Percentiles rank a stretch among this genome's conserved stretches.
These are phyloP conservation scores for Lumnitzera racemosa DNA, from an alignment of 345 rosid genomes.

Conservation along the genomic window DNA sequence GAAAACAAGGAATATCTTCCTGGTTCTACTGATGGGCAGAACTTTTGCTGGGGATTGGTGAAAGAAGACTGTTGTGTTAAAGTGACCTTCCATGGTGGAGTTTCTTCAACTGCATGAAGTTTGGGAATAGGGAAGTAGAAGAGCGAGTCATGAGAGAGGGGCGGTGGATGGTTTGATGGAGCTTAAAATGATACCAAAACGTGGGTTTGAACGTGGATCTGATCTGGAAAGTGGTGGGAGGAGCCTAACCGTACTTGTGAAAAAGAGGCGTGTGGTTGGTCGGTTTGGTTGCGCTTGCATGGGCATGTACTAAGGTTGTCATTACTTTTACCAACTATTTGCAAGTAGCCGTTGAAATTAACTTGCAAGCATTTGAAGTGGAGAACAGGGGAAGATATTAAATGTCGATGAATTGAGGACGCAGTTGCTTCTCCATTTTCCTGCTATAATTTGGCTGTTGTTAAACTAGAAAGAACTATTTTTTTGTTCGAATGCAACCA, in stretches of 20 bases:
- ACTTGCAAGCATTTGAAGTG: too few species aligned
- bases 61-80: too few species aligned
- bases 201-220: neutral
- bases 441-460: too few species aligned
- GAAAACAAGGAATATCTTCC: slow-evolving; percentile 19
- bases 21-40: neutral
- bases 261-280: slow-evolving; percentile 26
- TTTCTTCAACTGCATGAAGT: too few species aligned
- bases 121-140: too few species aligned
- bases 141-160: neutral
- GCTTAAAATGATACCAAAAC: neutral
- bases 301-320: slow-evolving; percentile 1
- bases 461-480: too few species aligned
- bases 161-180: neutral
- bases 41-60: too few species aligned
- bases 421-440: too few species aligned
- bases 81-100: too few species aligned
- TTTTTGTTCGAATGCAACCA: too few species aligned
- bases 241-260: slow-evolving; percentile 13
- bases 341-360: slow-evolving; percentile 35
- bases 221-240: slow-evolving; percentile 11
- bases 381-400: too few species aligned
- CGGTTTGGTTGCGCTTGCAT: neutral
- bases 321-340: slow-evolving; percentile 4
- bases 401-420: neutral